Conservation (phyloP, 148 eudicot species). For the Fagopyrum homotropicum region DNA sequence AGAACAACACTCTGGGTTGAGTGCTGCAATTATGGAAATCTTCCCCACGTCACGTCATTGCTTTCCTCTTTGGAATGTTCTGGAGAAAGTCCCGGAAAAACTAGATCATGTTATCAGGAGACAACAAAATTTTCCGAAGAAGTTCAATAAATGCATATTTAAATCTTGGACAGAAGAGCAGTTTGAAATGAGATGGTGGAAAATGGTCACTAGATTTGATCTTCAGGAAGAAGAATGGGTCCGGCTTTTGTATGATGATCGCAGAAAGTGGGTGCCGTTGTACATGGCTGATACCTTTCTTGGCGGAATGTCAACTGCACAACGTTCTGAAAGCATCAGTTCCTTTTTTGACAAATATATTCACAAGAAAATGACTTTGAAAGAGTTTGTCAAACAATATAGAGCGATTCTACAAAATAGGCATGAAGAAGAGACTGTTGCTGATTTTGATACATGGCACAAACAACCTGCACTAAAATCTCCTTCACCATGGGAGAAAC, state of each 20-base stretch:
- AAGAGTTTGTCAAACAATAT: constrained; percentile 48
- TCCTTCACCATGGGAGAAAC: constrained; percentile 58
- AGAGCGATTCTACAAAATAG: constrained; percentile 40
- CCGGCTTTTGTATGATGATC: constrained; percentile 37
- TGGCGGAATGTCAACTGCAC: constrained; percentile 41
- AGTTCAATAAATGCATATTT: constrained; percentile 43
- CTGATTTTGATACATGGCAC: constrained; percentile 54
- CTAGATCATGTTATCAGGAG: constrained; percentile 26
- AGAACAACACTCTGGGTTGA: constrained; percentile 35
- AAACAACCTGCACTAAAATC: constrained; percentile 52
- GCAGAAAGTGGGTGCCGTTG: constrained; percentile 40
- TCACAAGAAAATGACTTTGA: constrained; percentile 40
- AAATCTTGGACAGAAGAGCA: constrained; percentile 47
- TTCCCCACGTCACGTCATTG: constrained; percentile 42
- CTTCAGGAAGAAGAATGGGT: constrained; percentile 44
- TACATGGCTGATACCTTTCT: constrained; percentile 35
- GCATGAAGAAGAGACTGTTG: constrained; percentile 46
- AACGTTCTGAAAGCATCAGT: constrained; percentile 37
- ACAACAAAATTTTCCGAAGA: constrained; percentile 28
- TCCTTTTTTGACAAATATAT: constrained; percentile 47
- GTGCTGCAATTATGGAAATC: constrained; percentile 32
- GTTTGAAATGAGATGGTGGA: constrained; percentile 51
- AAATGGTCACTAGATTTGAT: constrained; percentile 45
- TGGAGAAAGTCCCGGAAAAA: constrained; percentile 40
- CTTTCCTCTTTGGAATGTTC: constrained; percentile 38